A percentile compares a stretch with the other conserved stretches of the same genome.
These are phyloP conservation scores for Podaxis sp. DNA, from an alignment of 768 basidiomycete genomes.

Conservation along the genomic window DNA sequence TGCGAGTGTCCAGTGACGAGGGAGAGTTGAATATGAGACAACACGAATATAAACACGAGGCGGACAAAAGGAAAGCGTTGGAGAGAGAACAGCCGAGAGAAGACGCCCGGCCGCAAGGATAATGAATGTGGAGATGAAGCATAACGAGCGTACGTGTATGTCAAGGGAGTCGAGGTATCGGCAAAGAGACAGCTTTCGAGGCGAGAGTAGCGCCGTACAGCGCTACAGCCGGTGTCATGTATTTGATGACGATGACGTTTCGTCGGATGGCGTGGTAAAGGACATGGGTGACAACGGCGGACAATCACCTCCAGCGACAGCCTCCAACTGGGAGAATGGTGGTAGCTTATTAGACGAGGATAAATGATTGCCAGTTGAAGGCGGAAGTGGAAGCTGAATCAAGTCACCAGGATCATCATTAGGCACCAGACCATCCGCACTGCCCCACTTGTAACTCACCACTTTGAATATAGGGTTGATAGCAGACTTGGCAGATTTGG, in stretches of 20 bases:
- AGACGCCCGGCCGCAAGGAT: conserved; percentile 15
- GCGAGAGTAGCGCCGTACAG: conserved; percentile 20
- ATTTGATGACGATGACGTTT: conserved; percentile 33
- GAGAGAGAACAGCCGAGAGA: conserved; percentile 8
- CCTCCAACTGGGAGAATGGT: conserved; percentile 80
- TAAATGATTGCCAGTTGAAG: conserved; percentile 38
- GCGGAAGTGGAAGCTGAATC: conserved; percentile 55
- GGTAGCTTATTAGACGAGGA: conserved; percentile 49
- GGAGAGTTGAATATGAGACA: conserved; percentile 13
- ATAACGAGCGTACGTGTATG: conserved; percentile 14
- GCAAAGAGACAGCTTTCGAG: neutral
- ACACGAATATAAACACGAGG: conserved; percentile 20
- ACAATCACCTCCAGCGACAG: conserved; percentile 76
- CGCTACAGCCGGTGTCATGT: conserved; percentile 27
- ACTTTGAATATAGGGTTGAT: conserved; percentile 92
- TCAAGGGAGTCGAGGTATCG: neutral
- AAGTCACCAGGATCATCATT: conserved; percentile 33
- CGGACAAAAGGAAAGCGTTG: conserved; percentile 20
- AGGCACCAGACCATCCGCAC: conserved; percentile 35
- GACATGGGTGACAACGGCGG: conserved; percentile 77
- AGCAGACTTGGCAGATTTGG: conserved; percentile 66
- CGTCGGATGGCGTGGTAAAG: conserved; percentile 49
- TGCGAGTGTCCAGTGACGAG: conserved; percentile 7
- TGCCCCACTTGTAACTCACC: conserved; percentile 59
- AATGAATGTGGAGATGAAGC: conserved; percentile 19